Evolutionary conservation across 2,329 filamentous ascomycete species (phyloP).

Genomic region (Fusarium nematophilum): DNA sequence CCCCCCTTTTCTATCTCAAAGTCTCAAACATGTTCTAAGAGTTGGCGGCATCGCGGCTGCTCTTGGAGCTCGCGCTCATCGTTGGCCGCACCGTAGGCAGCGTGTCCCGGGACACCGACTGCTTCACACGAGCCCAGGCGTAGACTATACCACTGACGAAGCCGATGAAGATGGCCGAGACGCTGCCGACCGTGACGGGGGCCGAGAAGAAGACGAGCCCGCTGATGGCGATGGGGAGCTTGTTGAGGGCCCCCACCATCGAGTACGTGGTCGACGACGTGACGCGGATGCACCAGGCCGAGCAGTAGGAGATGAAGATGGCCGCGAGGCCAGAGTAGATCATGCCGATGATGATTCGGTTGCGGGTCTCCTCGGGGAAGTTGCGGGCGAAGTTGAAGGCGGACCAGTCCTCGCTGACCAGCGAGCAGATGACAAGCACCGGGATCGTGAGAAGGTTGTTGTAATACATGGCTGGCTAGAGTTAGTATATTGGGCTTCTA

Average conservation of each 20-base stretch:
- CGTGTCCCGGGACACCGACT: conserved; percentile 74
- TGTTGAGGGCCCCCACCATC: conserved; percentile 98
- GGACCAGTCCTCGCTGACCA: conserved; percentile 94
- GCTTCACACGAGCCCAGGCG: conserved; percentile 73
- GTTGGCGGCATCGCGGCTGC: conserved; percentile 88
- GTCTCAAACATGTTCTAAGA: conserved; percentile 36
- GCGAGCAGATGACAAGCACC: conserved; percentile 83
- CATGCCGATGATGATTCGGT: conserved; percentile 86
- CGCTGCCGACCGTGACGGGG: conserved; percentile 90
- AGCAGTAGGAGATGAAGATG: conserved; percentile 99
- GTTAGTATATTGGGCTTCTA: conserved; percentile 44
- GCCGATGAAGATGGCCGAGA: conserved; percentile 89
- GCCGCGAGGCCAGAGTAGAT: conserved; percentile 91
- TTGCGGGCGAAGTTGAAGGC: conserved; percentile 83
- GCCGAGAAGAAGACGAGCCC: conserved; percentile 96
- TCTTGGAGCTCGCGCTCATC: conserved; percentile 91
- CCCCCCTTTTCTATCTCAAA: neutral
- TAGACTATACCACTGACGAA: conserved; percentile 95
- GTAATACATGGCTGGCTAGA: conserved; percentile 92
- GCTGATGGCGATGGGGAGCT: conserved; percentile 92
- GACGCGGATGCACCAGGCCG: conserved; percentile 97
- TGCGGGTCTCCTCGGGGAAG: conserved; percentile 86
- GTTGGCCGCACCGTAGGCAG: conserved; percentile 74
- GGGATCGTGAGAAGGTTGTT: conserved; percentile 98
- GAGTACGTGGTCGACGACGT: conserved; percentile 98